Conservation (phyloP, 208 protist genomes). For the Leishmania mexicana region DNA sequence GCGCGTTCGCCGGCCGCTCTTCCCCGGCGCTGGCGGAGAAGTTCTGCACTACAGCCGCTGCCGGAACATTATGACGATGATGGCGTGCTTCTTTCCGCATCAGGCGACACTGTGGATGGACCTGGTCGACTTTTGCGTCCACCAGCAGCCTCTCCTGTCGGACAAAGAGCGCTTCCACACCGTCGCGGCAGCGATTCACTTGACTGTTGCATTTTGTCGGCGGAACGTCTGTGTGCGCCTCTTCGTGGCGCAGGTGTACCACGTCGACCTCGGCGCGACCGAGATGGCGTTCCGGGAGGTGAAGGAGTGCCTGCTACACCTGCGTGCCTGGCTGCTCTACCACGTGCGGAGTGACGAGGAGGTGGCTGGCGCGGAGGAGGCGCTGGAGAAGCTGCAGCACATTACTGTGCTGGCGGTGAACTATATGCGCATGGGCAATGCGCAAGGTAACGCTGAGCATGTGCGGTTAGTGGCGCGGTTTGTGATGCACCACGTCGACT, state of each 20-base stretch:
- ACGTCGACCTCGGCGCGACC: constrained; percentile 16
- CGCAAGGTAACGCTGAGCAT: constrained; percentile 45
- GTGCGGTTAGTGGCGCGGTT: constrained; percentile 71
- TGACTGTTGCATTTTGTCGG: constrained; percentile 28
- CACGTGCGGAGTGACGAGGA: constrained; percentile 38
- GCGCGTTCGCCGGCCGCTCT: constrained; percentile 32
- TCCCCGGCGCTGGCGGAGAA: constrained; percentile 40
- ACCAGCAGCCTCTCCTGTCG: constrained; percentile 29
- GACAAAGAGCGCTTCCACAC: constrained; percentile 34
- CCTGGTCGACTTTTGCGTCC: constrained; percentile 41
- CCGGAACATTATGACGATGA: constrained; percentile 60
- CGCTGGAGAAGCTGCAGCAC: constrained; percentile 50
- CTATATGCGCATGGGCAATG: constrained; percentile 78
- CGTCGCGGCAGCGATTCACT: constrained; percentile 31
- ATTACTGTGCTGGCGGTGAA: constrained; percentile 73
- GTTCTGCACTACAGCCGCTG: constrained; percentile 55
- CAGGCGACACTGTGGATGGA: constrained; percentile 47
- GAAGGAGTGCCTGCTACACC: constrained; percentile 42
- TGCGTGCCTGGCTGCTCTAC: constrained; percentile 43
- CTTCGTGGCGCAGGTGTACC: constrained; percentile 35
- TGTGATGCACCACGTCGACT: constrained; percentile 82
- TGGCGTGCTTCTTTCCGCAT: constrained; percentile 65
- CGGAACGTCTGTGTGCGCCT: constrained; percentile 35
- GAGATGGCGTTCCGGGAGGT: constrained; percentile 50
- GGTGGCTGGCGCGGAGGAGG: constrained; percentile 15